Conservation (phyloP, 352 stramenopile species). For the Hyaloperonospora brassicae region DNA sequence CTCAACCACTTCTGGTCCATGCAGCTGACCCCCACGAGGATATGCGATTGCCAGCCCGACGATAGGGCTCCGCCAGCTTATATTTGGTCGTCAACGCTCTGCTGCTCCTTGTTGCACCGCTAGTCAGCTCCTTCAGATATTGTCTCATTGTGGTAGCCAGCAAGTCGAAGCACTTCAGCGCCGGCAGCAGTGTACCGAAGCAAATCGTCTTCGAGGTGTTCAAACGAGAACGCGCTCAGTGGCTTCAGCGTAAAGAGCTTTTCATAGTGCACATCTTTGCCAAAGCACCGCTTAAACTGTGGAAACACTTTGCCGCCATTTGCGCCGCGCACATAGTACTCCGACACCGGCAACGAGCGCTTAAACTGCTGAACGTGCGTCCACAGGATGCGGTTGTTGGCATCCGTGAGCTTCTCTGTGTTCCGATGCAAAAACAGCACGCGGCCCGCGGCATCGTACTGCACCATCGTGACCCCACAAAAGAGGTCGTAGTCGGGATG, state of each 20-base stretch:
- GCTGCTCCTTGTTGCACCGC: background rate
- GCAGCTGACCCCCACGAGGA: too few relatives aligned
- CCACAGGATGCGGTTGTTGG: conserved; percentile 40
- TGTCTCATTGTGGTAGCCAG: conserved; percentile 10
- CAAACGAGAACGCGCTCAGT: conserved; percentile 57
- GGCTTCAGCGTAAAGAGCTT: conserved; percentile 61
- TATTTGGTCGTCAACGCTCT: background rate
- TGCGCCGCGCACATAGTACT: conserved; percentile 54
- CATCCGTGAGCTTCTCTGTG: conserved; percentile 48
- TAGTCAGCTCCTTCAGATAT: background rate
- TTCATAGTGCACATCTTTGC: conserved; percentile 60
- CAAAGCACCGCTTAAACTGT: conserved; percentile 61
- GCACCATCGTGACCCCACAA: conserved; percentile 67
- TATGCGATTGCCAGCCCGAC: too few relatives aligned
- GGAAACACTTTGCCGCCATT: conserved; percentile 63
- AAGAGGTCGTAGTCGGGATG: conserved; percentile 46
- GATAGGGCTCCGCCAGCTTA: background rate
- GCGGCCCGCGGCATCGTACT: conserved; percentile 47
- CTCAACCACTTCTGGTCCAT: too few relatives aligned
- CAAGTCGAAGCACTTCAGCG: conserved; percentile 22
- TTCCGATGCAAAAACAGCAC: conserved; percentile 71
- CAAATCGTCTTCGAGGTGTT: conserved; percentile 46
- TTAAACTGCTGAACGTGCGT: conserved; percentile 60
- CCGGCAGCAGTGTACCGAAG: conserved; percentile 41
- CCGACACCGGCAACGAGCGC: conserved; percentile 22